phyloP scores from a whole-genome alignment of 2,329 filamentous ascomycete genomes.

The Pyrenophora seminiperda region DNA sequence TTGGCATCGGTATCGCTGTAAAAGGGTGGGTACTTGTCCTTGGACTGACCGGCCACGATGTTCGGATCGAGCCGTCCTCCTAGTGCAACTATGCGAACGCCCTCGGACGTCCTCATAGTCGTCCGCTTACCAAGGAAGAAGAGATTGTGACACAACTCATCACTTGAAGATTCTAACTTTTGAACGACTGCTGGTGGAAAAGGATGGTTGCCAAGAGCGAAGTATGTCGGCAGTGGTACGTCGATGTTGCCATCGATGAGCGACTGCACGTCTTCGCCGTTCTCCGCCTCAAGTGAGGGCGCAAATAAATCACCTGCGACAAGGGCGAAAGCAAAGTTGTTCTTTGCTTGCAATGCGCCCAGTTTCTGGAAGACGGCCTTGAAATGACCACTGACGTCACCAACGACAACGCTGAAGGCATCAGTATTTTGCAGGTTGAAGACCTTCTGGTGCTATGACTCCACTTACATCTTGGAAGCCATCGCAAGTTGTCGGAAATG shows the following conservation, averaged over 20 bases:
- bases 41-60: conserved; percentile 66
- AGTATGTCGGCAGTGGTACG: conserved; percentile 86
- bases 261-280: conserved; percentile 63
- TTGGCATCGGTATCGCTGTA: conserved; percentile 80
- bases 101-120: conserved; percentile 86
- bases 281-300: conserved; percentile 49
- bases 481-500: conserved; percentile 49
- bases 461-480: conserved; percentile 61
- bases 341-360: conserved; percentile 79
- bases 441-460: neutral
- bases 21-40: conserved; percentile 75
- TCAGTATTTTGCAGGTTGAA: conserved; percentile 10
- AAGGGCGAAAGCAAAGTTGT: conserved; percentile 84
- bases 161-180: conserved; percentile 71
- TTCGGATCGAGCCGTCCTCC: conserved; percentile 73
- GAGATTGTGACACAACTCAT: conserved; percentile 84
- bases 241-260: conserved; percentile 74
- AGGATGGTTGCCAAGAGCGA: conserved; percentile 75
- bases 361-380: conserved; percentile 79
- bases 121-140: conserved; percentile 85
- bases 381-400: conserved; percentile 80
- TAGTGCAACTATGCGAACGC: conserved; percentile 82
- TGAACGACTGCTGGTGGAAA: conserved; percentile 73
- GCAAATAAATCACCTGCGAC: conserved; percentile 83
- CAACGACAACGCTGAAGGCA: conserved; percentile 73